Conservation (phyloP, 2,329 filamentous ascomycete genomes). For the Drechmeria coniospora region DNA sequence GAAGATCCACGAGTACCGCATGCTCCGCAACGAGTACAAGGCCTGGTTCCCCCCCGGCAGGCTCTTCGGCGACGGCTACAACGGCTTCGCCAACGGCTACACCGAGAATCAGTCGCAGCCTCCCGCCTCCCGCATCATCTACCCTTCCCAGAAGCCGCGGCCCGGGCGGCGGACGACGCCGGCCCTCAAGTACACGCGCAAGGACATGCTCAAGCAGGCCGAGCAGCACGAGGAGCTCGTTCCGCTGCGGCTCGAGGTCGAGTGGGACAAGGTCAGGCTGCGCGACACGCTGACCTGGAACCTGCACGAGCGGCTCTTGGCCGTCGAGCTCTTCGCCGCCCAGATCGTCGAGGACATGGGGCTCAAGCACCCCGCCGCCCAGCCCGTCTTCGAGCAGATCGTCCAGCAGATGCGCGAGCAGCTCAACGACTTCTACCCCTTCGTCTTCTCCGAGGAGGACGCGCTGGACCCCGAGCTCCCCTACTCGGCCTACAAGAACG, state of each 20-base stretch:
- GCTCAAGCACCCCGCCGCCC: slow-evolving; percentile 52
- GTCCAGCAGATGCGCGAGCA: slow-evolving; percentile 69
- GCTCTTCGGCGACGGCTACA: slow-evolving; percentile 62
- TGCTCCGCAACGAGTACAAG: slow-evolving; percentile 39
- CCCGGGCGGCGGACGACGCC: slow-evolving; percentile 64
- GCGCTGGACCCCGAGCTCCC: slow-evolving; percentile 78
- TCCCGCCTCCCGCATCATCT: slow-evolving; percentile 52
- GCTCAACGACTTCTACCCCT: slow-evolving; percentile 83
- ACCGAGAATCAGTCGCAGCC: slow-evolving; percentile 55
- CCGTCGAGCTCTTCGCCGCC: slow-evolving; percentile 68
- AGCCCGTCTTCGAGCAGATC: slow-evolving; percentile 46
- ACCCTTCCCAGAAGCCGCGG: slow-evolving; percentile 61
- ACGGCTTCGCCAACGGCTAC: slow-evolving; percentile 73
- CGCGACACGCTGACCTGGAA: slow-evolving; percentile 99
- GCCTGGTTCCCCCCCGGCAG: slow-evolving; percentile 39
- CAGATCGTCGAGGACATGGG: slow-evolving; percentile 88
- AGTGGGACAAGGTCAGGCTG: slow-evolving; percentile 88
- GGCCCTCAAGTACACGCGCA: slow-evolving; percentile 57
- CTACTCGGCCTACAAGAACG: slow-evolving; percentile 92
- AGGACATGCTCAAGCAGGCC: slow-evolving; percentile 71
- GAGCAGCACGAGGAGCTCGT: slow-evolving; percentile 87
- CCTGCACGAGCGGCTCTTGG: slow-evolving; percentile 73
- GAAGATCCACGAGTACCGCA: slow-evolving; percentile 55
- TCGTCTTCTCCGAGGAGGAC: slow-evolving; percentile 79
- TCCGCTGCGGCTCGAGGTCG: slow-evolving; percentile 80